Base-by-base conservation (phyloP, 2,329 filamentous ascomycete genomes). In the Talaromyces verruculosus region DNA sequence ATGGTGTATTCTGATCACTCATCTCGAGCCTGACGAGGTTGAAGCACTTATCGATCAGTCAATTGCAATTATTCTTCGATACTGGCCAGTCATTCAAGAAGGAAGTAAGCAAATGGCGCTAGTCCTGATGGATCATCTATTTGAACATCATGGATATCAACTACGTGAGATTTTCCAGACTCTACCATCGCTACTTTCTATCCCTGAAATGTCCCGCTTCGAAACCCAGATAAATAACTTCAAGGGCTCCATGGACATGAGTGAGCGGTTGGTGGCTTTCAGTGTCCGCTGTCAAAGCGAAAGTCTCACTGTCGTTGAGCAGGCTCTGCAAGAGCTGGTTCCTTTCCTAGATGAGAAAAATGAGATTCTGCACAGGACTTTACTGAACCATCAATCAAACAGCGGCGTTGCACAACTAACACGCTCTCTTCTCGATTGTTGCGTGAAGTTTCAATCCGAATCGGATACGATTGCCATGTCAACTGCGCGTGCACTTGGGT, bases 31-130 rank as follows among this genome's bases (percentile, higher is more conserved):
- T 65, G 89, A 93, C 28, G 93, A 97, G 72, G 84, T 97, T 5
- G 89, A 90, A 69, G 84, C 87, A 30, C 84, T 97, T 43, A 82
- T 98, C 8, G 93, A 97, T 74, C 93, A 94, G 66, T 96, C 93
- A 0, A 92, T 98, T 70, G 93, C 93, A 63, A 87, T 97, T 47
- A 88, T 98, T 59, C 88, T 90, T 28, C 88, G 90, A 70, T 89
- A 95, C 72, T 99, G 95, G 95, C 69, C 75, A 4, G 77, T 72
- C 2, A 88, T 98, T 65, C 87, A 88, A 25, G 80, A 84, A 3
- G 75, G 82, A 2, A 89, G 89, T 1, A 87, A 86, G 68, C 73
- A 83, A 3, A 82, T 83, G 64, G 89, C 89, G 2, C 83, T 87
- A 67, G 80, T 84, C 17, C 83, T 93, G 69, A 82, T 98, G 28